Conservation (phyloP, 768 basidiomycete species). For the Lepiota venenata region DNA sequence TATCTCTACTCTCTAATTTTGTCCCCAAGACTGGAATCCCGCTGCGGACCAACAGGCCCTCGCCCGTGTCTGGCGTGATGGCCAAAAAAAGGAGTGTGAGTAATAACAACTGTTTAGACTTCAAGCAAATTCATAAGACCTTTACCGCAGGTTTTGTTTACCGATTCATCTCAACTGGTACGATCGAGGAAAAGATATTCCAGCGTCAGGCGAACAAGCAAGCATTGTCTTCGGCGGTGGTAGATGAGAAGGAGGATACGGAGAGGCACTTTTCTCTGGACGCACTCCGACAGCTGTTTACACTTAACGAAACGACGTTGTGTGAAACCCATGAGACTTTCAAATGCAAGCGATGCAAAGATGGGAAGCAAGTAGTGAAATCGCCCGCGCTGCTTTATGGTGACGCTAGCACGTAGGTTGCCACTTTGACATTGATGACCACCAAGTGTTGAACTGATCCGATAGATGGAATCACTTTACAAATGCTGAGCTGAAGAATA, state of each 20-base stretch:
- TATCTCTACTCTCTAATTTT: conserved; percentile 1
- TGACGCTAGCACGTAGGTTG: conserved; percentile 92
- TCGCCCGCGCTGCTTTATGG: conserved; percentile 88
- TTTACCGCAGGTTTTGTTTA: conserved; percentile 85
- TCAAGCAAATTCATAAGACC: neutral
- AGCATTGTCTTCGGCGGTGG: conserved; percentile 95
- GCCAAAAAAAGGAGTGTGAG: conserved; percentile 99
- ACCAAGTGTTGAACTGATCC: neutral
- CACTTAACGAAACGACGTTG: conserved; percentile 80
- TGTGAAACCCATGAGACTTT: conserved; percentile 98
- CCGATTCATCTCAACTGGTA: conserved; percentile 95
- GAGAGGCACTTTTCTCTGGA: conserved; percentile 95
- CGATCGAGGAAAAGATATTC: conserved; percentile 99
- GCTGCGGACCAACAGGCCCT: conserved; percentile 98
- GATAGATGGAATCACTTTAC: conserved; percentile 96
- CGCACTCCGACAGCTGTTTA: conserved; percentile 85
- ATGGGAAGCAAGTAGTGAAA: conserved; percentile 82
- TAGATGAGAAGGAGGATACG: conserved; percentile 94
- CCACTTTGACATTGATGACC: neutral
- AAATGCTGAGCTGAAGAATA: conserved; percentile 80
- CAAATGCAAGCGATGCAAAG: conserved; percentile 90
- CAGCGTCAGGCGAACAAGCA: conserved; percentile 97
- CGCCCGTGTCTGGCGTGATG: conserved; percentile 98
- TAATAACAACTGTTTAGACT: neutral
- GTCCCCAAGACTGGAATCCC: conserved; percentile 90